These are phyloP conservation scores for Xylaria grammica DNA, from an alignment of 495 filamentous ascomycete species.

Conservation along the genomic window DNA sequence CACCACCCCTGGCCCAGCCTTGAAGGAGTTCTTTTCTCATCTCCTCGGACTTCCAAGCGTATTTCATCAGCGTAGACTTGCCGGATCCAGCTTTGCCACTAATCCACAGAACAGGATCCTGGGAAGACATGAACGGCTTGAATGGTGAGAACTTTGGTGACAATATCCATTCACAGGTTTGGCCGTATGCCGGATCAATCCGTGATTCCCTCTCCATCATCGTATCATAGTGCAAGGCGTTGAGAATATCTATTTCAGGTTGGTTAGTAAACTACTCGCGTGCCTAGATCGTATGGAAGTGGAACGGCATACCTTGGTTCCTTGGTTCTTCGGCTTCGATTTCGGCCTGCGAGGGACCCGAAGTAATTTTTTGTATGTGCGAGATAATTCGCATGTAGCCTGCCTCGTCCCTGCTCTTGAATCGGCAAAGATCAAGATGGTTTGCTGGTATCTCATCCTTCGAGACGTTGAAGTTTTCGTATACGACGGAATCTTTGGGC, in stretches of 20 bases:
- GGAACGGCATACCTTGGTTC: conserved; percentile 42
- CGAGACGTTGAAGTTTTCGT: conserved; percentile 36
- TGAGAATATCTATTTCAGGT: conserved; percentile 34
- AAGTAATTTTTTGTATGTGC: conserved; percentile 33
- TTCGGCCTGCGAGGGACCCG: conserved; percentile 32
- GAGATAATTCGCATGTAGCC: conserved; percentile 33
- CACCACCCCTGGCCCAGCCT: conserved; percentile 29
- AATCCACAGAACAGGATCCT: conserved; percentile 38
- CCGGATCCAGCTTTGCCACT: conserved; percentile 42
- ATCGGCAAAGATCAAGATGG: conserved; percentile 34
- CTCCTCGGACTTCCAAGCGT: conserved; percentile 32
- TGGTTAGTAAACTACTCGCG: conserved; percentile 1
- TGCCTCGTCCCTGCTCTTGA: conserved; percentile 33
- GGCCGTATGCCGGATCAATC: conserved; percentile 37
- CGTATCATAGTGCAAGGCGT: conserved; percentile 37
- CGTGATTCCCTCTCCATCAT: conserved; percentile 40
- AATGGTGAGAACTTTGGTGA: conserved; percentile 31
- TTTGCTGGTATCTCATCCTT: conserved; percentile 29
- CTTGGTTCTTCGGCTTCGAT: conserved; percentile 35
- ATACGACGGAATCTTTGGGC: conserved; percentile 35
- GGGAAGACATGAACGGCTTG: conserved; percentile 27
- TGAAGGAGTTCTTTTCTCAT: conserved; percentile 28
- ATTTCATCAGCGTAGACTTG: conserved; percentile 46
- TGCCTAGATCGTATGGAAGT: neutral
- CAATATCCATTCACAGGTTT: conserved; percentile 40